Percentiles rank a stretch among this genome's conserved stretches.
Evolutionary conservation across 768 basidiomycete genomes (phyloP).

Genomic region (Lactarius hatsudake): DNA sequence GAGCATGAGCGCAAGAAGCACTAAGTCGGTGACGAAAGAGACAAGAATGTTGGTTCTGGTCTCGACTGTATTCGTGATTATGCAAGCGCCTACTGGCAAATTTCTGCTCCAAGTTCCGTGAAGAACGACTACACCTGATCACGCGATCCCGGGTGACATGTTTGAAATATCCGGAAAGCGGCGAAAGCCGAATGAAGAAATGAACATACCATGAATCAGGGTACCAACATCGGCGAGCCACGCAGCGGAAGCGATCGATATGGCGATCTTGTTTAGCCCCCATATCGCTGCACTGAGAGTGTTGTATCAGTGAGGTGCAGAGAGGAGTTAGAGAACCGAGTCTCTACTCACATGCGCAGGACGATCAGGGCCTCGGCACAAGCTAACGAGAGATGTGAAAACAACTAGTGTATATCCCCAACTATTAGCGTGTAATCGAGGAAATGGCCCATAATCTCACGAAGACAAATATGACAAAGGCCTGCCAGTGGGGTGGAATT

Average conservation of each 20-base stretch:
- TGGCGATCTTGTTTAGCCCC: not conserved
- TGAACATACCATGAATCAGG: not conserved
- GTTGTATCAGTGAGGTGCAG: not conserved
- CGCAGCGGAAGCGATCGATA: not conserved
- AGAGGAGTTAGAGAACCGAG: not conserved
- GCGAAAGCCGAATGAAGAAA: not conserved
- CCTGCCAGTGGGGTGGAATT: not conserved
- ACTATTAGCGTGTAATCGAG: not conserved
- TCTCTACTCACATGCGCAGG: conserved; percentile 17
- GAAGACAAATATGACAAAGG: not conserved
- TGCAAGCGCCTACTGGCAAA: not conserved
- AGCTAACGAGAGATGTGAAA: not conserved
- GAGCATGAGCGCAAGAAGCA: conserved; percentile 6
- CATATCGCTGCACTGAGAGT: conserved; percentile 10
- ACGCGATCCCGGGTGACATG: not conserved
- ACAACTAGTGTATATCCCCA: not conserved
- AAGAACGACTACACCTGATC: not conserved
- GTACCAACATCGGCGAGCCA: not conserved
- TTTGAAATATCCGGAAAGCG: not conserved
- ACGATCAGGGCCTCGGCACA: conserved; percentile 16
- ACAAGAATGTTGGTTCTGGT: not conserved
- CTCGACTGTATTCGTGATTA: not conserved
- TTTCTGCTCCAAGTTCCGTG: not conserved
- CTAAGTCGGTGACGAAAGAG: not conserved
- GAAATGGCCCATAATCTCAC: not conserved